These are phyloP conservation scores for Ustilago crameri DNA, from an alignment of 1,284 basidiomycete species.

Conservation along the genomic window DNA sequence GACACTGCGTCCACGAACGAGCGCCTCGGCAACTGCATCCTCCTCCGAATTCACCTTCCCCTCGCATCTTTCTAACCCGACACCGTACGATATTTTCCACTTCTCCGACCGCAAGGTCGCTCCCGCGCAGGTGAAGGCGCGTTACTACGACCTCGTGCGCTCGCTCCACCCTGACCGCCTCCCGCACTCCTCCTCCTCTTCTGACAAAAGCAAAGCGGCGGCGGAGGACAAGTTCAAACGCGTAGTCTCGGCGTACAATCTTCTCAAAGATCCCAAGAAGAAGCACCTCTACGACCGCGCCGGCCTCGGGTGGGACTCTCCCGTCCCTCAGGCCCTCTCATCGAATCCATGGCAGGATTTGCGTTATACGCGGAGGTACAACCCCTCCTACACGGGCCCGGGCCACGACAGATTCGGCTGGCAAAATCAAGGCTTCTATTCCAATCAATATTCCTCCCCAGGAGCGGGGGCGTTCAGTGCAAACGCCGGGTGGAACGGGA, in stretches of 20 bases:
- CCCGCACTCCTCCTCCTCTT: background rate
- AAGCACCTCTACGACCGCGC: constrained; percentile 45
- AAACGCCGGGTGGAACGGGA: constrained; percentile 30
- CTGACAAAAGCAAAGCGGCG: constrained; percentile 16
- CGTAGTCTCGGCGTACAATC: constrained; percentile 53
- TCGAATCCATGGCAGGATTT: constrained; percentile 26
- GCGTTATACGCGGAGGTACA: constrained; percentile 21
- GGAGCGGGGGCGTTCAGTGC: background rate
- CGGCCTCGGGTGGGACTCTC: constrained; percentile 45
- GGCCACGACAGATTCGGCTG: constrained; percentile 45
- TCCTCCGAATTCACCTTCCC: constrained; percentile 14
- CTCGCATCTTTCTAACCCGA: constrained; percentile 26
- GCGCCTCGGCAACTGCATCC: background rate
- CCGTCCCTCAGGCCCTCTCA: background rate
- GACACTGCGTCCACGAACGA: background rate
- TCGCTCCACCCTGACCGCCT: constrained; percentile 58
- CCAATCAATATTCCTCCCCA: constrained; percentile 12
- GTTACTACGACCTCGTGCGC: constrained; percentile 65
- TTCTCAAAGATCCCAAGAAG: constrained; percentile 37
- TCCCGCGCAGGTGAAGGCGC: constrained; percentile 48
- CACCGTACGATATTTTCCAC: constrained; percentile 66
- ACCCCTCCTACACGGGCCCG: constrained; percentile 1
- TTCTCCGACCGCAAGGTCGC: constrained; percentile 35
- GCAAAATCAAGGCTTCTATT: constrained; percentile 35
- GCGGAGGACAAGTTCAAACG: constrained; percentile 52